Conservation (phyloP, 2,329 filamentous ascomycete species). For the Colletotrichum sp. region DNA sequence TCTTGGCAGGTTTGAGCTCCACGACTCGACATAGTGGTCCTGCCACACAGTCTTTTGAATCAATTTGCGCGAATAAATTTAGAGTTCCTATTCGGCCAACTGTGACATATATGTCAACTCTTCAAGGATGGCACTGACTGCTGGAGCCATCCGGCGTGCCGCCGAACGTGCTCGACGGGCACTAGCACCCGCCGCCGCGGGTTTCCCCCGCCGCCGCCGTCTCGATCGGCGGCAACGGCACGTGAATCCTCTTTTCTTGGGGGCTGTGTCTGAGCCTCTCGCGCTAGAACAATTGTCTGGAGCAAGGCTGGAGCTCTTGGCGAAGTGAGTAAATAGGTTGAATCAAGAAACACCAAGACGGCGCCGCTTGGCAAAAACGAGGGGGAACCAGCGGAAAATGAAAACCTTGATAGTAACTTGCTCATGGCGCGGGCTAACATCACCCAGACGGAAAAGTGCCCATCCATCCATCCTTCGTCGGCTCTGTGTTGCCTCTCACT, state of each 20-base stretch:
- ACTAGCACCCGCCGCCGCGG: neutral
- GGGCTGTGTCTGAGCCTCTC: neutral
- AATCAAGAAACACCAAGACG: neutral
- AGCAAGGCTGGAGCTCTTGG: conserved; percentile 7
- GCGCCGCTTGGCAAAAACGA: neutral
- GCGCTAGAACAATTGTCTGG: neutral
- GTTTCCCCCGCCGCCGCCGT: neutral
- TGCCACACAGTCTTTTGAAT: neutral
- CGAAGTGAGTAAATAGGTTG: neutral
- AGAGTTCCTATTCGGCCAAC: neutral
- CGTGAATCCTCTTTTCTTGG: neutral
- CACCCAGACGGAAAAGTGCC: neutral
- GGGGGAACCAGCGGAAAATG: neutral
- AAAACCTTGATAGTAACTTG: neutral
- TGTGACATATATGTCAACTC: neutral
- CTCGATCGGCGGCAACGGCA: conserved; percentile 4
- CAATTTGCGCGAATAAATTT: neutral
- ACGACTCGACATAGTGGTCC: neutral
- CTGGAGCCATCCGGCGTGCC: neutral
- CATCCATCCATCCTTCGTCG: neutral
- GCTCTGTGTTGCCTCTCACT: neutral
- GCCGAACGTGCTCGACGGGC: neutral
- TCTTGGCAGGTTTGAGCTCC: conserved; percentile 15
- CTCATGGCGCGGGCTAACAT: neutral
- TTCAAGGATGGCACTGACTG: neutral